These are phyloP conservation scores for Colletotrichum musae DNA, from an alignment of 2,329 filamentous ascomycete genomes.

Conservation along the genomic window DNA sequence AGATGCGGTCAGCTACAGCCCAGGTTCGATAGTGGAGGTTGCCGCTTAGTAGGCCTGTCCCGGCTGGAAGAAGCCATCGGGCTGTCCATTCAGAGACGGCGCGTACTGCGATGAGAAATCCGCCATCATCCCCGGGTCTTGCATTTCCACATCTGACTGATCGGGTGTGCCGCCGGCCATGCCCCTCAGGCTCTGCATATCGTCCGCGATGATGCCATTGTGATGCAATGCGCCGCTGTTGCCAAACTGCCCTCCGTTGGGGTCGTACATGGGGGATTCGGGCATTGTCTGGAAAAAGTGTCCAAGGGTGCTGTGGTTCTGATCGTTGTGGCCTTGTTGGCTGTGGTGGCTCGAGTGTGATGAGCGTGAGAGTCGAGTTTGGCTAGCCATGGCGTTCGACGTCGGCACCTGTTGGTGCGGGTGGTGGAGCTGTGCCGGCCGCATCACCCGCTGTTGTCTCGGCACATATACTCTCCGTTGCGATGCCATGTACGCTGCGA, in stretches of 20 bases:
- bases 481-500: constrained; percentile 53
- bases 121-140: constrained; percentile 50
- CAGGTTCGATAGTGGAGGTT: no score
- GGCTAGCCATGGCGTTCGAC: constrained; percentile 39
- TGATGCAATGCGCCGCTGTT: constrained; percentile 39
- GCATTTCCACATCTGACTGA: constrained; percentile 53
- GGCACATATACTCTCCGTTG: constrained; percentile 53
- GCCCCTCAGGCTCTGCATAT: constrained; percentile 52
- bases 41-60: constrained; percentile 33
- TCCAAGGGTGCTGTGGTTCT: constrained; percentile 33
- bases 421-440: constrained; percentile 40
- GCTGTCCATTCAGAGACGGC: constrained; percentile 20
- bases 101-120: constrained; percentile 43
- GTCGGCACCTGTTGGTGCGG: constrained; percentile 37
- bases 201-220: constrained; percentile 54
- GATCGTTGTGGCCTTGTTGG: constrained; percentile 21
- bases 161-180: constrained; percentile 50
- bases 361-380: constrained; percentile 37
- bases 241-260: constrained; percentile 30
- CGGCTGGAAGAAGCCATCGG: constrained; percentile 31
- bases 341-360: constrained; percentile 36
- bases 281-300: constrained; percentile 40
- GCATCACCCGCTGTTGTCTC: constrained; percentile 34
- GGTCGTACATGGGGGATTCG: constrained; percentile 41
- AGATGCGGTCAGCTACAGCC: no score